phyloP scores from a whole-genome alignment of 1,284 basidiomycete species.

The Microbotryomycetes sp. region DNA sequence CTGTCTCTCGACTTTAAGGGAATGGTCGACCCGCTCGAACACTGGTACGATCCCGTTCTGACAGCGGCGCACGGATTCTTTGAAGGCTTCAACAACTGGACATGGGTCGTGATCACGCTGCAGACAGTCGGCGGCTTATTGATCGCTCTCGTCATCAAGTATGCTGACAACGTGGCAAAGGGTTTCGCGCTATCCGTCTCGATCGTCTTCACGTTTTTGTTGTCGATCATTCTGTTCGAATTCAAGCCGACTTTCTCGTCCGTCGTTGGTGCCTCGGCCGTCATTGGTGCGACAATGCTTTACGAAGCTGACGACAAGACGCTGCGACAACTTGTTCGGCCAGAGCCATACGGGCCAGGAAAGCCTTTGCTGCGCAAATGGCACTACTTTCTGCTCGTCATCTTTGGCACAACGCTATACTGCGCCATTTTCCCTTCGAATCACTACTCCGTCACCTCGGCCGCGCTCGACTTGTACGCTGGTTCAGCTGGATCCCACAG shows the following conservation, averaged over 20 bases:
- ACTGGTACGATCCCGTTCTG: constrained; percentile 30
- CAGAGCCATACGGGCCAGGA: neutral
- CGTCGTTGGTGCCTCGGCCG: constrained; percentile 33
- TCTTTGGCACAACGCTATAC: constrained; percentile 5
- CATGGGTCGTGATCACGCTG: constrained; percentile 40
- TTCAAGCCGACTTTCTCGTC: constrained; percentile 34
- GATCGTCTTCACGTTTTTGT: constrained; percentile 40
- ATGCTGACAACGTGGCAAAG: constrained; percentile 43
- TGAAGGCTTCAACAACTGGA: constrained; percentile 38
- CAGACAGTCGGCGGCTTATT: constrained; percentile 41
- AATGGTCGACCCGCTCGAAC: constrained; percentile 31
- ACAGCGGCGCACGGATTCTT: constrained; percentile 27
- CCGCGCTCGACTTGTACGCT: constrained; percentile 13
- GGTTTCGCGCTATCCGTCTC: constrained; percentile 40
- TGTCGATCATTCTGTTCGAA: constrained; percentile 36
- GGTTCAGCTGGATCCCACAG: neutral
- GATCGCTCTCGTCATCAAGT: constrained; percentile 38
- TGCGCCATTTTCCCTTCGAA: constrained; percentile 11
- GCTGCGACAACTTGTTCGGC: neutral
- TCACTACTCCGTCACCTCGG: constrained; percentile 15
- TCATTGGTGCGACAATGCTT: constrained; percentile 37
- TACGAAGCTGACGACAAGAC: constrained; percentile 29
- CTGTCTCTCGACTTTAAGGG: constrained; percentile 28
- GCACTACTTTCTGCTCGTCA: constrained; percentile 21
- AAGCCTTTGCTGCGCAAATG: constrained; percentile 14